Evolutionary conservation across 495 filamentous ascomycete genomes (phyloP).

Genomic region (Talaromyces ruber): DNA sequence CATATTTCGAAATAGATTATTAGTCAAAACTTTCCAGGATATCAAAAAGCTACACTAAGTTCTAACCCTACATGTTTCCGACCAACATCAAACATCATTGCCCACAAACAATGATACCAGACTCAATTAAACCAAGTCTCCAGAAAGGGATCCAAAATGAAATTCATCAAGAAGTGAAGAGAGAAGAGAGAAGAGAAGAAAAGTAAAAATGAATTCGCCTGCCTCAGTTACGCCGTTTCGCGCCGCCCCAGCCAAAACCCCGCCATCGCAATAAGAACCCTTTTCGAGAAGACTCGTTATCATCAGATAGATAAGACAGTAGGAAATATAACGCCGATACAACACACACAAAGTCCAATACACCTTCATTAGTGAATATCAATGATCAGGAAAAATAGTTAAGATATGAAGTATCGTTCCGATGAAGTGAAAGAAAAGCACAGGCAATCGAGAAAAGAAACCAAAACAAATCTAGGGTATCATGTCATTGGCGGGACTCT

Average conservation of each 20-base stretch:
- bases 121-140: neutral
- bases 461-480: constrained; percentile 8
- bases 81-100: neutral
- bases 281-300: constrained; percentile 2
- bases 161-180: neutral
- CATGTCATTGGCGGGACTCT: constrained; percentile 4
- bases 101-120: neutral
- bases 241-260: neutral
- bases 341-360: neutral
- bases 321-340: neutral
- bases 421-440: neutral
- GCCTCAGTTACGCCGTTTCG: constrained; percentile 1
- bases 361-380: neutral
- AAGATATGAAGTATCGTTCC: neutral
- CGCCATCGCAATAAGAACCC: constrained; percentile 2
- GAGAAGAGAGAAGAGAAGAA: neutral
- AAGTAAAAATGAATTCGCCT: neutral
- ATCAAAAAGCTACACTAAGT: neutral
- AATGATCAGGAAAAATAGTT: neutral
- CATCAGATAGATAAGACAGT: neutral
- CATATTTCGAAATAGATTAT: neutral
- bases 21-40: neutral
- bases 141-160: neutral
- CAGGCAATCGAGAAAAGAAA: neutral
- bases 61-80: neutral